phyloP scores from a whole-genome alignment of 345 rosid species.

The Bruguiera sexangula region DNA sequence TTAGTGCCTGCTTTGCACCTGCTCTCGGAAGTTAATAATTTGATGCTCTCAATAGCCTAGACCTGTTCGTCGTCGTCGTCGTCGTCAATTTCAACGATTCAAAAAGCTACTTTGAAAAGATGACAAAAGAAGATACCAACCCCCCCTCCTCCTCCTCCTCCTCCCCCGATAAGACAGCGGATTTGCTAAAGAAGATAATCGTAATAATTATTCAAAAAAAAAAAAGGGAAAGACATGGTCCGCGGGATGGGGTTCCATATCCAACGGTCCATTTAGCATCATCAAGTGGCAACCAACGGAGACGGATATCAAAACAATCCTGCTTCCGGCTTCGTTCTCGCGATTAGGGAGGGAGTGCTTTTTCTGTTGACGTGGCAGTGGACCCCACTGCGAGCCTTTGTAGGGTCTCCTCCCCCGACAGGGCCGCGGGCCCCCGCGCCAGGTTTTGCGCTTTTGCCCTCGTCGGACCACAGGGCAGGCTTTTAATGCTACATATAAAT shows the following conservation, averaged over 20 bases:
- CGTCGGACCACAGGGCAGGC: too few species aligned
- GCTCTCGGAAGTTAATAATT: too few species aligned
- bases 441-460: slow-evolving; percentile 1
- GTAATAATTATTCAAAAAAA: not conserved
- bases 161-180: slow-evolving; percentile 7
- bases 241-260: not conserved
- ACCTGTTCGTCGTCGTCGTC: too few species aligned
- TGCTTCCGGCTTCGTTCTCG: slow-evolving; percentile 18
- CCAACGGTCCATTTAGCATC: slow-evolving; percentile 4
- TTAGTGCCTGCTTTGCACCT: too few species aligned
- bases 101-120: slow-evolving; percentile 5
- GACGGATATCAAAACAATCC: not conserved
- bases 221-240: not conserved
- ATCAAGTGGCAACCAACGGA: not conserved
- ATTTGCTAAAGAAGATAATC: not conserved
- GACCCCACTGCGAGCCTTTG: not conserved
- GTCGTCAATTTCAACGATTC: not conserved
- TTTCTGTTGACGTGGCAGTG: not conserved
- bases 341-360: not conserved
- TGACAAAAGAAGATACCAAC: too few species aligned
- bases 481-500: too few species aligned
- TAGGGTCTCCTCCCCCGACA: not conserved
- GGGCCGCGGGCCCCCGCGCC: slow-evolving; percentile 6
- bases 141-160: too few species aligned
- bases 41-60: too few species aligned